These are phyloP conservation scores for Pittosporum tobira DNA, from an alignment of 129 eudicot genomes.

Conservation along the genomic window DNA sequence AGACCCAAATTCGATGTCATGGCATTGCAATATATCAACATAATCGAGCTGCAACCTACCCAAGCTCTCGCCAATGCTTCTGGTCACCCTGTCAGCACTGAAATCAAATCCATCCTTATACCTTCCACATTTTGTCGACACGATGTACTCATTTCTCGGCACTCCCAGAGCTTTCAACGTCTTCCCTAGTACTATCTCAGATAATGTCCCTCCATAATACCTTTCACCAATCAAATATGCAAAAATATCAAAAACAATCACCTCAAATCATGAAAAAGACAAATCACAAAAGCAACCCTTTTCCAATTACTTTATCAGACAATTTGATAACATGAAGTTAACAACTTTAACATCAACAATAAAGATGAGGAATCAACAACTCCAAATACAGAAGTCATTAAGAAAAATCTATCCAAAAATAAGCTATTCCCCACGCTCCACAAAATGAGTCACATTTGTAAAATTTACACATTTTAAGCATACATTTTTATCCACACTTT, in stretches of 20 bases:
- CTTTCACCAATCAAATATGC: slow-evolving; percentile 21
- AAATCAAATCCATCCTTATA: slow-evolving; percentile 88
- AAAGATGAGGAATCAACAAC: no score
- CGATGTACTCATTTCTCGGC: slow-evolving; percentile 68
- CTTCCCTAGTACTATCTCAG: slow-evolving; percentile 78
- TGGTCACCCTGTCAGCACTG: slow-evolving; percentile 76
- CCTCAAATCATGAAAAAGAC: neutral
- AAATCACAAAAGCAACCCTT: neutral
- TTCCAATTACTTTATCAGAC: no score
- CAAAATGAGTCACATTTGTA: no score
- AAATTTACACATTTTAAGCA: no score
- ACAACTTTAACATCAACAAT: neutral
- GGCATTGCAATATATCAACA: slow-evolving; percentile 88
- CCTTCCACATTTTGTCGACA: slow-evolving; percentile 91
- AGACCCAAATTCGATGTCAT: slow-evolving; percentile 89
- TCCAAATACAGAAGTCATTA: neutral
- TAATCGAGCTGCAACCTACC: slow-evolving; percentile 87
- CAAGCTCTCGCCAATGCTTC: slow-evolving; percentile 83
- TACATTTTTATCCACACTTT: no score
- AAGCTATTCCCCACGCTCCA: no score
- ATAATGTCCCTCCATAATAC: slow-evolving; percentile 84
- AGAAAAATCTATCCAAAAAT: no score
- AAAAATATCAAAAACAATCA: neutral
- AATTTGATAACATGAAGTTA: neutral
- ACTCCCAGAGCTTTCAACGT: slow-evolving; percentile 71